These are phyloP conservation scores for Talaromyces ruber DNA, from an alignment of 495 filamentous ascomycete species.

Conservation along the genomic window DNA sequence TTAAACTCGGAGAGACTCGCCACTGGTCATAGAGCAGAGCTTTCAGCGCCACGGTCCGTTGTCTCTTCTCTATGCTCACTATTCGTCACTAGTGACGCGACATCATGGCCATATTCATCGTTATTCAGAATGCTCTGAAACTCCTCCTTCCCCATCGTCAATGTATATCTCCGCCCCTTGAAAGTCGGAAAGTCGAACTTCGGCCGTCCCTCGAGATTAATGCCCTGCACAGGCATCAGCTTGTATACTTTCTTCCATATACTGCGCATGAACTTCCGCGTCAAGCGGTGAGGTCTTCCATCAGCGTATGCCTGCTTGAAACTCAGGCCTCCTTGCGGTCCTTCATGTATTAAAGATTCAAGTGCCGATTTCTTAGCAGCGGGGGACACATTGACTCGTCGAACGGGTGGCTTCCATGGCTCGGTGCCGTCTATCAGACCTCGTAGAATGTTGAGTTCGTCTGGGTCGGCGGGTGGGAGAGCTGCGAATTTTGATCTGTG, in stretches of 20 bases:
- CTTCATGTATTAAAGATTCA: slow-evolving; percentile 16
- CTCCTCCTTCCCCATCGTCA: neutral
- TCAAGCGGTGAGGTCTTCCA: slow-evolving; percentile 33
- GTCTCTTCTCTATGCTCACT: neutral
- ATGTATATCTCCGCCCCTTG: neutral
- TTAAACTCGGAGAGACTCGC: neutral
- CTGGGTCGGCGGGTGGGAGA: slow-evolving; percentile 61
- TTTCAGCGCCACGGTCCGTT: neutral
- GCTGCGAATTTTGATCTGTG: slow-evolving; percentile 41
- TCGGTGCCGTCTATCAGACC: slow-evolving; percentile 45
- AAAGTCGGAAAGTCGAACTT: slow-evolving; percentile 13
- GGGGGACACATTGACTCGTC: slow-evolving; percentile 19
- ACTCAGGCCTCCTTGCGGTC: slow-evolving; percentile 26
- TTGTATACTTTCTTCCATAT: slow-evolving; percentile 34
- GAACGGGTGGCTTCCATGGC: slow-evolving; percentile 30
- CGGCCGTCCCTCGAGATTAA: slow-evolving; percentile 11
- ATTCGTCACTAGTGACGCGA: neutral
- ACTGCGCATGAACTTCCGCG: slow-evolving; percentile 34
- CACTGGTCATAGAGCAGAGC: neutral
- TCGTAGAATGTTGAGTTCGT: slow-evolving; percentile 56
- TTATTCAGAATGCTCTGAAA: neutral
- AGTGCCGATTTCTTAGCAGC: neutral
- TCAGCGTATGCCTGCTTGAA: slow-evolving; percentile 19
- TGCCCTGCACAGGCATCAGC: slow-evolving; percentile 26
- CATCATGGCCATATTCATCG: neutral